Evolutionary conservation across 371 early-diverging fungal species (phyloP).

Genomic region (Mucor mucedo): DNA sequence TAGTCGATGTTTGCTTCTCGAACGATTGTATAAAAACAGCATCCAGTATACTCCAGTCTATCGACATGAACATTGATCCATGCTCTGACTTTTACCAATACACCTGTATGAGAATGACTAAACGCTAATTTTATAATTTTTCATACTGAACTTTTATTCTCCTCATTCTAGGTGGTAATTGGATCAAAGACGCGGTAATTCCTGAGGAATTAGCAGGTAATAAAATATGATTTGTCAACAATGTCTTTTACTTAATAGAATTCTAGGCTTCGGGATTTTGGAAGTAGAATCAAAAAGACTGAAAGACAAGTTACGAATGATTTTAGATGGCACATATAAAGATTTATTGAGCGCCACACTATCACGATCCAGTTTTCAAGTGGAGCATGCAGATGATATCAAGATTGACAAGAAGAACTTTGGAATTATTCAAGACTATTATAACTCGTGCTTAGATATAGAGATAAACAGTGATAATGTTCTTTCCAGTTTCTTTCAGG

Average conservation of each 20-base stretch:
- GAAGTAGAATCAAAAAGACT: constrained; percentile 19
- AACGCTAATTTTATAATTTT: too few relatives aligned
- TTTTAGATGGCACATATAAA: constrained; percentile 21
- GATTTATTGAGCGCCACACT: constrained; percentile 21
- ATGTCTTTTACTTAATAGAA: neutral
- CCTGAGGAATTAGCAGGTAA: constrained; percentile 54
- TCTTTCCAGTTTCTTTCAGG: constrained; percentile 8
- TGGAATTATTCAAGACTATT: constrained; percentile 51
- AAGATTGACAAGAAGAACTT: constrained; percentile 46
- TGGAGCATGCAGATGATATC: constrained; percentile 8
- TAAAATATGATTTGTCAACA: neutral
- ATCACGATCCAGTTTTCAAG: constrained; percentile 18
- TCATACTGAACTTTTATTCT: neutral
- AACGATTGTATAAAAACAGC: constrained; percentile 51
- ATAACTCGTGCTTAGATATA: constrained; percentile 58
- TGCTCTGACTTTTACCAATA: constrained; percentile 57
- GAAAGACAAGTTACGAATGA: constrained; percentile 19
- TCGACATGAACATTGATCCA: constrained; percentile 43
- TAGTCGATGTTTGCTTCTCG: constrained; percentile 36
- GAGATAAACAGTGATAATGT: constrained; percentile 13
- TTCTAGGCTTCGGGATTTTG: constrained; percentile 22
- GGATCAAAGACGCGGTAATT: constrained; percentile 43
- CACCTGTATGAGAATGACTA: constrained; percentile 44
- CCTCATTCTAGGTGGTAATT: constrained; percentile 52
- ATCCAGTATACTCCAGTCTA: constrained; percentile 33